Base-by-base conservation (phyloP, 2,329 filamentous ascomycete genomes). In the Ampelomyces quisqualis region DNA sequence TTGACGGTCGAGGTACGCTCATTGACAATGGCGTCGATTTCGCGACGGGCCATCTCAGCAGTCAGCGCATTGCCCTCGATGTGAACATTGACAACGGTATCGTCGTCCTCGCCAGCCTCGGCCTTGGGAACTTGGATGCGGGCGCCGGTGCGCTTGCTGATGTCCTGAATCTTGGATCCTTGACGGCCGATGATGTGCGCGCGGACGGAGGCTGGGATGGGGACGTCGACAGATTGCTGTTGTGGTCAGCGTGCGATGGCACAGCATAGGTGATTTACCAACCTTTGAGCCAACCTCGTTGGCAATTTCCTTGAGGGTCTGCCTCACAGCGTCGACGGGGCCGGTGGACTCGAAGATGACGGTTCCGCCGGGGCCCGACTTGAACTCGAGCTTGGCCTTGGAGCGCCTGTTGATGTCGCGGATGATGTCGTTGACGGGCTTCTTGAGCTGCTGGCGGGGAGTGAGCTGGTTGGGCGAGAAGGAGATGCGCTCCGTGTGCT, bases 341-440 rank as follows among this genome's bases (percentile, higher is more conserved):
- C 93, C 91, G 51, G 82, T 85, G 33, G 89, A 90, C 68, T 91
- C 87, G 63, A 98, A 94, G 56, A 85, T 83, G 55, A 90, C 77
- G 24, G 80, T 79, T 15, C 86, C 88, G 50, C 81, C 84, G 49
- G 83, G 79, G n/a, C 84, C 82, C 45, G 81, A 79, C 43, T 81
- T 81, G 77, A 90, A 85, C 55, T 86, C 84, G 54, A 98, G 81
- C 55, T 82, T 88, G 43, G 90, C 90, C 65, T 91, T 90, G 46
- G 88, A 95, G 64, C 86, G 88, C 71, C 86, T 88, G 73, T 95
- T 96, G 71, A 97, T 88, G 53, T 96, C 90, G 65, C 88, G 87
- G 62, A 96, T 75, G 52, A 93, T 84, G 54, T 97, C 91, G 21
- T 82, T 76, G 36, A 96, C 77, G 6, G 91, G 88, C 56, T 88